phyloP scores from a whole-genome alignment of 345 rosid species.

The Ricinus communis region DNA sequence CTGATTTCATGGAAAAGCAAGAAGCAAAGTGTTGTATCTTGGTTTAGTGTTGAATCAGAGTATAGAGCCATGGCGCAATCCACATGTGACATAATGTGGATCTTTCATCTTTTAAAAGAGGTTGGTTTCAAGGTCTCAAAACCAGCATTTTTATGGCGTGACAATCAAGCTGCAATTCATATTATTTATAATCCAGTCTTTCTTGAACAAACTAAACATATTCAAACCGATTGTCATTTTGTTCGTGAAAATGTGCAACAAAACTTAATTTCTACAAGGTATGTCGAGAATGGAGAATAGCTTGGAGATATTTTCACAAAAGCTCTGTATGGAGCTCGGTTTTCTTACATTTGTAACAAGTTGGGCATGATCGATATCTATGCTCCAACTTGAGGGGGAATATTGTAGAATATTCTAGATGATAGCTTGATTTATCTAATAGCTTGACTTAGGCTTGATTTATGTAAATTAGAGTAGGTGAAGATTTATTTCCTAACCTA shows the following conservation, averaged over 20 bases:
- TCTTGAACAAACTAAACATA: not conserved
- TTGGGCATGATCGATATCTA: not conserved
- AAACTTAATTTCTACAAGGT: no score
- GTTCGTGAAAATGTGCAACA: not conserved
- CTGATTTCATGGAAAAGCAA: no score
- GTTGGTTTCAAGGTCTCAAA: not conserved
- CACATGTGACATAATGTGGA: not conserved
- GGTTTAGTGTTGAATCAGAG: not conserved
- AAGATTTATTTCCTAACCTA: no score
- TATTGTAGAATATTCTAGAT: no score
- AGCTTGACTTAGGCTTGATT: no score
- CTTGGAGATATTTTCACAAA: no score
- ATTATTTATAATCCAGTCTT: not conserved
- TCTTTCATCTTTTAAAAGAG: not conserved
- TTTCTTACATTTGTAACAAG: not conserved
- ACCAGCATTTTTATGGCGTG: not conserved
- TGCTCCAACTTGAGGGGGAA: not conserved
- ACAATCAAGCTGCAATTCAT: no score
- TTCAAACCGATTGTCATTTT: no score
- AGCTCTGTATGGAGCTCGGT: not conserved
- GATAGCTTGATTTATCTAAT: no score
- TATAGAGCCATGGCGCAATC: not conserved
- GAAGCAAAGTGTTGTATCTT: no score
- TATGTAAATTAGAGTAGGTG: no score
- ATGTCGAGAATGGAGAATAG: not conserved